Evolutionary conservation across 768 basidiomycete genomes (phyloP), one percentile per base, ranked within the genome.

Genomic region (Phylloporus sp.): DNA sequence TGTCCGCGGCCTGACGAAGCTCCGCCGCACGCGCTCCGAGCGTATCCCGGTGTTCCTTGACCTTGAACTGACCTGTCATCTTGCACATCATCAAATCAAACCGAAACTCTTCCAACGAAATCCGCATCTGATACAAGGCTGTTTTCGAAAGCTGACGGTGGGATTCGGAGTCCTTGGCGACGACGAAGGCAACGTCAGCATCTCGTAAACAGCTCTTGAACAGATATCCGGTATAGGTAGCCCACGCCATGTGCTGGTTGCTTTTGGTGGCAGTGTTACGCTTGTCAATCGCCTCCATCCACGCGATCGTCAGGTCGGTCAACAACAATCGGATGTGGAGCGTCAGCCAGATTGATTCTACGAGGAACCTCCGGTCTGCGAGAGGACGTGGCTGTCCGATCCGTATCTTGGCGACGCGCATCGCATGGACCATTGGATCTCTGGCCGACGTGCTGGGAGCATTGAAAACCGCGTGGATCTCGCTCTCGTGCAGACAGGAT

Each of bases 271-370:
- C 52, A 4, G 53, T 35, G 15, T 55, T 58, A 38, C 59, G 55
- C 29, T 59, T 34, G 32, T 56, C 41, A 16, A 76, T 49, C 6
- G 64, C 65, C 1, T 74, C 68, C 29, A 80, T 60, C 72, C 79
- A 78, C 0, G 59, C 47, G 23, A 52, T 62, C 3, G 73, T 76
- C 50, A 85, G 56, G 34, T 76, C 65, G n/a, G 66, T 72, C 24
- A 88, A 64, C 9, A 68, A 59, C 52, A 84, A 72, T 4, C 85
- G 78, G 24, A 84, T 68, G 24, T 80, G 66, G 34, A 88, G 62
- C 6, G 79, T 77, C 11, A 67, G 56, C 76, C 79, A 80, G 47
- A 83, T 72, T 0, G 82, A 83, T 60, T 86, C 85, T 8, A 85
- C 79, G 12, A 76, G 56, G 66, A 81, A 84, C 32, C 82, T 74